phyloP scores from a whole-genome alignment of 129 eudicot species.

The Escallonia herrerae region DNA sequence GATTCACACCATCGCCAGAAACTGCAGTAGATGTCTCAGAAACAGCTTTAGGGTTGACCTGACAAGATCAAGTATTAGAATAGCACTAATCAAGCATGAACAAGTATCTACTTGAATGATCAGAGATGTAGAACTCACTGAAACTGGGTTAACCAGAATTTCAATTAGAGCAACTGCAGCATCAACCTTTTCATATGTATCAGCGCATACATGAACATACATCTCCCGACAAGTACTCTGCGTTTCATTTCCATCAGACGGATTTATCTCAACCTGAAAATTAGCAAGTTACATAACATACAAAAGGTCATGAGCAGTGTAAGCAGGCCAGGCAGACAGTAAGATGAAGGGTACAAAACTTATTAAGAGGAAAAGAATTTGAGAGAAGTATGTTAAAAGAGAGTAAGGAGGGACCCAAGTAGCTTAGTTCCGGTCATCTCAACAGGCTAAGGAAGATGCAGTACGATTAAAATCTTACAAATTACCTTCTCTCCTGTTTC shows the following conservation, averaged over 20 bases:
- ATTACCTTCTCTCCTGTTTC: slow-evolving; percentile 57
- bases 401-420: background rate
- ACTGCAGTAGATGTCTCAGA: slow-evolving; percentile 33
- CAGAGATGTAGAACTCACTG: slow-evolving; percentile 37
- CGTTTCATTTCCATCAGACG: slow-evolving; percentile 48
- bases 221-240: slow-evolving; percentile 52
- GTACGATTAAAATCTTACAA: too few relatives aligned
- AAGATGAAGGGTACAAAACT: too few relatives aligned
- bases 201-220: slow-evolving; percentile 62
- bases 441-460: too few relatives aligned
- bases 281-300: background rate
- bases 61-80: background rate
- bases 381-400: background rate
- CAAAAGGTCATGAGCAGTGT: background rate
- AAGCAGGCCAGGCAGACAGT: too few relatives aligned
- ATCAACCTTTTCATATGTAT: slow-evolving; percentile 84
- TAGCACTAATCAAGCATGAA: background rate
- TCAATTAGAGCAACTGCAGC: slow-evolving; percentile 81
- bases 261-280: slow-evolving; percentile 52
- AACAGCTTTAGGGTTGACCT: slow-evolving; percentile 48
- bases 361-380: too few relatives aligned
- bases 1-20: slow-evolving; percentile 28
- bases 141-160: slow-evolving; percentile 63
- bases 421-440: background rate
- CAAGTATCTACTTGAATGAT: background rate